Evolutionary conservation across 1,284 basidiomycete genomes (phyloP).

Genomic region (Fomes fomentarius): DNA sequence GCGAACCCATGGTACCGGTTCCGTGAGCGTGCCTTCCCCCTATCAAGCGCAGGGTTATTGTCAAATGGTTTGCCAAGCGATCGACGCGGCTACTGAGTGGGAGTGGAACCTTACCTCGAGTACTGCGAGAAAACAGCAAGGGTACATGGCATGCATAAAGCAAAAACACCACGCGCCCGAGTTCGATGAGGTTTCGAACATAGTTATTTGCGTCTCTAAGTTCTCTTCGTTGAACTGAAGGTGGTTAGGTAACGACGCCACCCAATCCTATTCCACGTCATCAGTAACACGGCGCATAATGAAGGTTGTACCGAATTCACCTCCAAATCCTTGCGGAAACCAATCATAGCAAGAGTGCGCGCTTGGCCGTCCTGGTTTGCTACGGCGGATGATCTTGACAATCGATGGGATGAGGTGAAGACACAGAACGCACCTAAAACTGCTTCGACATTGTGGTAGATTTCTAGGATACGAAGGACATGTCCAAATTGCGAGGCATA

Average conservation of each 20-base stretch:
- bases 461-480: conserved; percentile 64
- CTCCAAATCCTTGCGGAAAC: conserved; percentile 45
- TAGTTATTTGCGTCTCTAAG: conserved; percentile 66
- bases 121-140: conserved; percentile 65
- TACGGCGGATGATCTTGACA: conserved; percentile 1
- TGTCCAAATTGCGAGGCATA: conserved; percentile 74
- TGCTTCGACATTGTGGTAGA: conserved; percentile 59
- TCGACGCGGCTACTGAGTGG: not conserved
- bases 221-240: conserved; percentile 70
- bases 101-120: conserved; percentile 51
- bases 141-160: conserved; percentile 70
- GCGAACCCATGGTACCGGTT: conserved; percentile 54
- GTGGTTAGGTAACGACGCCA: conserved; percentile 61
- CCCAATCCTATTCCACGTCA: conserved; percentile 55
- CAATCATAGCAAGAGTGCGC: conserved; percentile 32
- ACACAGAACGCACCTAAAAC: conserved; percentile 31
- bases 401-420: not conserved
- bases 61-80: not conserved
- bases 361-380: conserved; percentile 28
- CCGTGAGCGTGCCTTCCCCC: conserved; percentile 33
- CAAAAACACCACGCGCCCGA: conserved; percentile 79
- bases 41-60: conserved; percentile 16
- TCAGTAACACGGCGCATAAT: conserved; percentile 10
- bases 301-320: conserved; percentile 31
- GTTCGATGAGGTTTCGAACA: conserved; percentile 78